phyloP scores from a whole-genome alignment of 176 grass and related monocot genomes.

The bread wheat (Triticum aestivum) region IWGSC_CS_RefSeq_v2.1 NC_057799.1:381080756-381081255 shows the following conservation, averaged over 20 bases:
- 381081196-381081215: background rate
- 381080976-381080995: background rate
- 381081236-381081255: too few species aligned
- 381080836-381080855: background rate
- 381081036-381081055: background rate
- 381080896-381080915: background rate
- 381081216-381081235: too few species aligned
- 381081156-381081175: background rate
- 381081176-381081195: background rate
- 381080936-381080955: background rate
- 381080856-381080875: constrained; percentile 1
- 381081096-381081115: background rate
- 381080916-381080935: background rate
- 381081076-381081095: background rate
- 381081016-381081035: background rate
- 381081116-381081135: background rate
- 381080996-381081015: background rate
- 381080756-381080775: constrained; percentile 5
- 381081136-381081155: background rate
- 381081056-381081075: background rate
- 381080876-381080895: constrained; percentile 3
- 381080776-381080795: constrained; percentile 9
- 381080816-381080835: background rate
- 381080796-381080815: background rate
- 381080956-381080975: background rate